Conservation (phyloP, 495 filamentous ascomycete species). For the Neurospora sp. region DNA sequence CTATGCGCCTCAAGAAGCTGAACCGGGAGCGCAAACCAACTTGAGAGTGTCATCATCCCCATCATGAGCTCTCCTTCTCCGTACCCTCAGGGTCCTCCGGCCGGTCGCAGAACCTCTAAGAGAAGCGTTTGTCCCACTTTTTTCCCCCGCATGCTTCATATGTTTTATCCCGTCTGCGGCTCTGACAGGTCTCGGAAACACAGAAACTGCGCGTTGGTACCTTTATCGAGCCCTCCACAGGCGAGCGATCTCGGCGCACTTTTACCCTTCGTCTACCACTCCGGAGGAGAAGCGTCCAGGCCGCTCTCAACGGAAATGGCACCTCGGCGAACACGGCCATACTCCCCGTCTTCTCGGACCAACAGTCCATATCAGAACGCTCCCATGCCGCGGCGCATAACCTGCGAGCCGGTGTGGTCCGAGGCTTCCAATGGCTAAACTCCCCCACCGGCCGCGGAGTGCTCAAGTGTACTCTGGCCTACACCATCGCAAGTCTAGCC, state of each 20-base stretch:
- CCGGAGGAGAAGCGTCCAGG: constrained; percentile 9
- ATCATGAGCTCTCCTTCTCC: constrained; percentile 25
- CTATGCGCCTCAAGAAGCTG: not conserved
- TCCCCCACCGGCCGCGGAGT: constrained; percentile 58
- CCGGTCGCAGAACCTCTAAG: constrained; percentile 23
- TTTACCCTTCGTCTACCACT: constrained; percentile 41
- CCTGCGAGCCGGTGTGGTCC: constrained; percentile 9
- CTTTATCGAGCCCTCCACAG: constrained; percentile 49
- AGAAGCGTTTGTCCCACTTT: constrained; percentile 19
- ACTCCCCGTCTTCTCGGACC: constrained; percentile 7
- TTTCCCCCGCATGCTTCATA: not conserved
- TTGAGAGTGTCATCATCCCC: not conserved
- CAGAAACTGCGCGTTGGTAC: constrained; percentile 53
- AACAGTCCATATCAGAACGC: constrained; percentile 15
- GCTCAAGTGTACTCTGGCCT: constrained; percentile 89
- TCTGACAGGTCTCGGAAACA: not conserved
- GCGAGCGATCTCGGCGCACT: constrained; percentile 47
- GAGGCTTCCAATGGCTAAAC: constrained; percentile 33
- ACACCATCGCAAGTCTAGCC: constrained; percentile 76
- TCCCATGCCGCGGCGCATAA: constrained; percentile 21
- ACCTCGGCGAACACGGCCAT: constrained; percentile 5
- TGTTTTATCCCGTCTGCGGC: not conserved
- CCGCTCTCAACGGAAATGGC: constrained; percentile 11
- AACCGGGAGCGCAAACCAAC: not conserved
- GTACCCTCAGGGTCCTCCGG: constrained; percentile 3